phyloP scores from a whole-genome alignment of 257 asterid species.

The Schizonepeta tenuifolia region DNA sequence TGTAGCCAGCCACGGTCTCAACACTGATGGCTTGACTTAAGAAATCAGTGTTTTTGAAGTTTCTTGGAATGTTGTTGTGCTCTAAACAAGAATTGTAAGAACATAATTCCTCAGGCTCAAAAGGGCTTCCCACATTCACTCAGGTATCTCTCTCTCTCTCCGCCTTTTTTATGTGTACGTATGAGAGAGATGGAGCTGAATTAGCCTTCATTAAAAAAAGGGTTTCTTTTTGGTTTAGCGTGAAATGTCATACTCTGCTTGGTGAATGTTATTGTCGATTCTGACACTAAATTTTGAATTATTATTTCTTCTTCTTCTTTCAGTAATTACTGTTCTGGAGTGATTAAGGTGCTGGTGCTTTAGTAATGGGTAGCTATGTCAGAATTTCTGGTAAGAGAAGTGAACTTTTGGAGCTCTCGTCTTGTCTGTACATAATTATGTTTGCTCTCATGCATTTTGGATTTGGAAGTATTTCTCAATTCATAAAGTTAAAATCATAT shows the following conservation, averaged over 20 bases:
- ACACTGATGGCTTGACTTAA: not conserved
- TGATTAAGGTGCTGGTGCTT: constrained; percentile 12
- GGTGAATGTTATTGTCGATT: not conserved
- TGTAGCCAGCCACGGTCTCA: not conserved
- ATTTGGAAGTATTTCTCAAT: not conserved
- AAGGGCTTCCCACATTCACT: not conserved
- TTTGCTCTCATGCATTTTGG: not conserved
- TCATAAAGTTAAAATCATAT: not conserved
- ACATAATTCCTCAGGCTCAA: not conserved
- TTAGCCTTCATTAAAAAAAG: not conserved
- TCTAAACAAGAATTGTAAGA: not conserved
- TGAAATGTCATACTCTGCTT: not conserved
- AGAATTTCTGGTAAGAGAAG: constrained; percentile 43
- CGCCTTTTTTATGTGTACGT: not conserved
- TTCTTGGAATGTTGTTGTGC: not conserved
- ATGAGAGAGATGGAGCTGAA: constrained; percentile 5
- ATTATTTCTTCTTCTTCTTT: not conserved
- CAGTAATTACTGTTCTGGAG: not conserved
- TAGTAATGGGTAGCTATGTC: constrained; percentile 43
- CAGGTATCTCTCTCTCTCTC: not conserved
- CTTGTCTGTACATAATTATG: not conserved
- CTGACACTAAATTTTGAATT: not conserved
- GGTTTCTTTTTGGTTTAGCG: not conserved
- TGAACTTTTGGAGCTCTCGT: not conserved
- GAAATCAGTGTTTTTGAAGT: not conserved